Percentiles rank a stretch among this genome's conserved stretches.
These are phyloP conservation scores for Tolypocladium ovalisporum DNA, from an alignment of 2,329 filamentous ascomycete genomes.

Conservation along the genomic window DNA sequence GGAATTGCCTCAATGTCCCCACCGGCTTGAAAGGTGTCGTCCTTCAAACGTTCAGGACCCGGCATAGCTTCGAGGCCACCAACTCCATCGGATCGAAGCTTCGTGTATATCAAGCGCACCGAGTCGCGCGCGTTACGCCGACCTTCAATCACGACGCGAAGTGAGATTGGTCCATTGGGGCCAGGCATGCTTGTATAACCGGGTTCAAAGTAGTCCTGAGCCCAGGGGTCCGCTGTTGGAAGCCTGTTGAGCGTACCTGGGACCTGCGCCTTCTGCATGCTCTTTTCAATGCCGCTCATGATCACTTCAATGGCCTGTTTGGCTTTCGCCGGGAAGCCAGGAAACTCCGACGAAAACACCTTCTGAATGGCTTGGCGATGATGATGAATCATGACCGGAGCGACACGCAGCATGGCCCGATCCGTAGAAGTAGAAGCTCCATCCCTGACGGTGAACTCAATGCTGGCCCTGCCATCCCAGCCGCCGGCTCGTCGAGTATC, in stretches of 20 bases:
- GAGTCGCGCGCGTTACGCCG: constrained; percentile 10
- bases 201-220: constrained; percentile 26
- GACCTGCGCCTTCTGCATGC: background rate
- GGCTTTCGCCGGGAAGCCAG: background rate
- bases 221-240: constrained; percentile 20
- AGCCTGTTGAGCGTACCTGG: constrained; percentile 11
- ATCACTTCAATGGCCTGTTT: background rate
- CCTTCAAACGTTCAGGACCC: background rate
- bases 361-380: constrained; percentile 18
- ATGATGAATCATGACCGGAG: constrained; percentile 25
- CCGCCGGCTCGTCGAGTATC: constrained; percentile 9
- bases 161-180: constrained; percentile 15
- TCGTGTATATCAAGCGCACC: constrained; percentile 19
- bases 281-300: background rate
- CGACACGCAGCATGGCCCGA: constrained; percentile 20
- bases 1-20: constrained; percentile 28
- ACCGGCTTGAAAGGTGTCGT: constrained; percentile 7
- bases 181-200: constrained; percentile 26
- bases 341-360: constrained; percentile 12
- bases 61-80: constrained; percentile 16
- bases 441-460: constrained; percentile 18
- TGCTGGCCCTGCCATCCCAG: constrained; percentile 17
- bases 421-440: constrained; percentile 8
- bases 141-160: constrained; percentile 19
- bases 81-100: constrained; percentile 15